These are phyloP conservation scores for Avicennia marina DNA, from an alignment of 257 asterid species.

Conservation along the genomic window DNA sequence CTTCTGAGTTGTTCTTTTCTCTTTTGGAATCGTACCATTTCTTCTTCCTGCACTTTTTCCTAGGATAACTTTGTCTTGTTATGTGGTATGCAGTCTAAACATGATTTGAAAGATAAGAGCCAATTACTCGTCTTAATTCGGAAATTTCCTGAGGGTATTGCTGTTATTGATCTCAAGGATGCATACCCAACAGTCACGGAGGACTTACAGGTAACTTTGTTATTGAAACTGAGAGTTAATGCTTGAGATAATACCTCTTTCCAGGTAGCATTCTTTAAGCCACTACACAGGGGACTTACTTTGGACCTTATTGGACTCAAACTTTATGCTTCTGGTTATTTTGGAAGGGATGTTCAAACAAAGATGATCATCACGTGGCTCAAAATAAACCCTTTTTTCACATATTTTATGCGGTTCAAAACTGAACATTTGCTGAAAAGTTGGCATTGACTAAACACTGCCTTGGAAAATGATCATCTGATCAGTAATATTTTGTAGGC, in stretches of 20 bases:
- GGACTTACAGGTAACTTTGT: slow-evolving; percentile 70
- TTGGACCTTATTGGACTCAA: too few species aligned
- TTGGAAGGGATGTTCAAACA: too few species aligned
- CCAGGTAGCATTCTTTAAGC: neutral
- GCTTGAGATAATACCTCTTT: neutral
- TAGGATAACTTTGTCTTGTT: neutral
- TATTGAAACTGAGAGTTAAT: neutral
- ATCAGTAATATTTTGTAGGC: slow-evolving; percentile 30
- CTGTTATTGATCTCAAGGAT: slow-evolving; percentile 78
- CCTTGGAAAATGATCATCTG: too few species aligned
- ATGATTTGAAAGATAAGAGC: slow-evolving; percentile 52
- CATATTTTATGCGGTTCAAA: too few species aligned
- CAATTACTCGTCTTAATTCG: slow-evolving; percentile 53
- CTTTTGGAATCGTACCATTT: neutral
- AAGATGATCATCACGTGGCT: too few species aligned
- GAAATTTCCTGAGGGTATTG: slow-evolving; percentile 61
- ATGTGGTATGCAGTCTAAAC: slow-evolving; percentile 58
- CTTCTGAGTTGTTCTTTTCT: neutral
- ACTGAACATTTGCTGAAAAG: too few species aligned
- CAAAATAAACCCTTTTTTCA: too few species aligned
- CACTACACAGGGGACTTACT: too few species aligned
- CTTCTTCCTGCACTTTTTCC: neutral
- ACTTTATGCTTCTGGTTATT: too few species aligned
- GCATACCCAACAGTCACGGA: slow-evolving; percentile 75
- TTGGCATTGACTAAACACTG: too few species aligned